Evolutionary conservation across 768 basidiomycete species (phyloP).

Genomic region (Xanthoconium stramineum): DNA sequence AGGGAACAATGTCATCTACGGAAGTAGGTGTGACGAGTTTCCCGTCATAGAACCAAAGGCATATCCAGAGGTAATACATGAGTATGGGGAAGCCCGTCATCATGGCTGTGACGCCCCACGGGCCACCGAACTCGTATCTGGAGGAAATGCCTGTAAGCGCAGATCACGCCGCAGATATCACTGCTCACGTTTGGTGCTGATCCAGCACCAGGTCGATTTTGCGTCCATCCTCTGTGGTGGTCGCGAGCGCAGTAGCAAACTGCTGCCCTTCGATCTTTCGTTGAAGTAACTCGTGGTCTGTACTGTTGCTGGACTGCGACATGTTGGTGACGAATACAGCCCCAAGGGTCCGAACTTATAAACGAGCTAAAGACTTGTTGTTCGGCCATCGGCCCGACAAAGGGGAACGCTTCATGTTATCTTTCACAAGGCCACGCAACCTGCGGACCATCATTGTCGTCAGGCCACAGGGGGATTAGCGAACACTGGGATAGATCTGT

Average conservation of each 20-base stretch:
- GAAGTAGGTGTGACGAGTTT: conserved; percentile 68
- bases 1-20: conserved; percentile 68
- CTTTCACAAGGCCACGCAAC: background rate
- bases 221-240: conserved; percentile 65
- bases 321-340: conserved; percentile 12
- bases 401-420: background rate
- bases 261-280: conserved; percentile 13
- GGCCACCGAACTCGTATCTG: conserved; percentile 97
- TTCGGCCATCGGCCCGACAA: background rate
- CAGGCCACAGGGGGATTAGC: no score
- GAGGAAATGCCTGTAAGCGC: conserved; percentile 2
- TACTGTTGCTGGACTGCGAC: conserved; percentile 22
- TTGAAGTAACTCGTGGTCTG: conserved; percentile 24
- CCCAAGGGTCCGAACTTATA: conserved; percentile 1
- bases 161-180: background rate
- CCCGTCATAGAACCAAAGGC: conserved; percentile 94
- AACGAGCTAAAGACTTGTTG: background rate
- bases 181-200: conserved; percentile 55
- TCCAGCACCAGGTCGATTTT: conserved; percentile 73
- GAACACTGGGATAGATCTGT: no score
- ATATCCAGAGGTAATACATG: conserved; percentile 99
- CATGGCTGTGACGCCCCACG: conserved; percentile 85
- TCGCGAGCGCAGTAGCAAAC: conserved; percentile 21
- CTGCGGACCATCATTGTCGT: background rate
- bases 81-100: conserved; percentile 94